A percentile compares a stretch with the other conserved stretches of the same genome.
Conservation (phyloP, 805 yeast species). For the Wickerhamomyces canadensis region DNA sequence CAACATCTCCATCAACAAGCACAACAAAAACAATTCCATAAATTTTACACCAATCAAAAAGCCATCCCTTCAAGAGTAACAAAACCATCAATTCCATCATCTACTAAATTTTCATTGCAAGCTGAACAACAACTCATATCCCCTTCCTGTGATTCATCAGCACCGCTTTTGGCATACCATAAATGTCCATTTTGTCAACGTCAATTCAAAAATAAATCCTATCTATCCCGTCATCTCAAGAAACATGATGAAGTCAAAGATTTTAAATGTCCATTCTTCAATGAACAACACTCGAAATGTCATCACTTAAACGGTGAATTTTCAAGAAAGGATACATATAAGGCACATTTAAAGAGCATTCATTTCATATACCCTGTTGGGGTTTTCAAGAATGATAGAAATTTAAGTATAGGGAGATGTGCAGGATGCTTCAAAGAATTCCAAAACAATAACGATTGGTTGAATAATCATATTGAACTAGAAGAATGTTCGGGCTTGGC, state of each 20-base stretch:
- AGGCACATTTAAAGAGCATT: slow-evolving; percentile 71
- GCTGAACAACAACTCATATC: too few relatives aligned
- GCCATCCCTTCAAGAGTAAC: slow-evolving; percentile 1
- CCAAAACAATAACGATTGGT: slow-evolving; percentile 62
- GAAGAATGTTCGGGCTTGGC: slow-evolving; percentile 40
- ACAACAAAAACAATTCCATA: slow-evolving; percentile 16
- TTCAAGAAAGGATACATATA: slow-evolving; percentile 73
- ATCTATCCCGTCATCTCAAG: slow-evolving; percentile 76
- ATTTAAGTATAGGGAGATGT: slow-evolving; percentile 56
- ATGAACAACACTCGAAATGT: slow-evolving; percentile 25
- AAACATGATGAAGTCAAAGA: slow-evolving; percentile 77
- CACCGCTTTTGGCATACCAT: slow-evolving; percentile 12
- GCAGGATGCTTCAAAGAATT: slow-evolving; percentile 59
- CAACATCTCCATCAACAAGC: slow-evolving; percentile 1
- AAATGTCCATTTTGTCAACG: slow-evolving; percentile 66
- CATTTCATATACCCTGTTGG: slow-evolving; percentile 75
- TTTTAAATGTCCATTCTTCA: slow-evolving; percentile 71
- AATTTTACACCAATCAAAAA: slow-evolving; percentile 10
- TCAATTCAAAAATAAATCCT: slow-evolving; percentile 69
- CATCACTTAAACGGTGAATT: slow-evolving; percentile 74
- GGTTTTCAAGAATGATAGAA: slow-evolving; percentile 59
- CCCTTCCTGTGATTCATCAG: too few relatives aligned
- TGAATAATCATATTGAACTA: slow-evolving; percentile 54
- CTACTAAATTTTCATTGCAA: neutral
- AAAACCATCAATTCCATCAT: slow-evolving; percentile 10